Evolutionary conservation across 495 filamentous ascomycete genomes (phyloP), one percentile per base, ranked within the genome.

Genomic region (Platismatia glauca): DNA sequence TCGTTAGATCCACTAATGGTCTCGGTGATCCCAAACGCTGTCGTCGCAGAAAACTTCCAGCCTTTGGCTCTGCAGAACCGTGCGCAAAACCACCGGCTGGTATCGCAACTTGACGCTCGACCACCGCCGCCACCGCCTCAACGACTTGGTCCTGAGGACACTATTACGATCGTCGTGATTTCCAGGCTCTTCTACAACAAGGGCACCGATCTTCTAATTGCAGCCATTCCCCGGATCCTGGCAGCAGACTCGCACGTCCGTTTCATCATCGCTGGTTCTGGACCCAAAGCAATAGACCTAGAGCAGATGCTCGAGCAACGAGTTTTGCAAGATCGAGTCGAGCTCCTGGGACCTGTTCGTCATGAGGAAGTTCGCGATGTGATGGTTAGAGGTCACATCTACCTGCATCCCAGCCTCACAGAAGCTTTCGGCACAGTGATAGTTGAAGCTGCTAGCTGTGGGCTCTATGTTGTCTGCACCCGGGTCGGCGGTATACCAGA

Each of bases 181-280:
- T 97, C 92, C 7, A 90, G 94, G 27, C 87, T 98, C 16, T 98
- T 97, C 73, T 97, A 97, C 77, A 98, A 98, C 75, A 98, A 98
- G 72, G 94, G 94, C 53, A 97, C 91, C 8, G 95, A 97, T 73
- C 83, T 98, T 0, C 81, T 98, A 0, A 95, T 96, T 35, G 93
- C 94, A 29, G 89, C 91, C 9, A 94, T 98, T 48, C 94, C 94
- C 3, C 88, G 91, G 57, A 96, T 98, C 38, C 82, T 96, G 29
- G 85, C 89, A 33, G 82, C 83, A 29, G 89, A 98, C 71, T 89
- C 90, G 0, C 90, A 97, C 71, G 93, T 95, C 4, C 91, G 91
- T 55, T 98, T 98, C 74, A 91, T 98, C 70, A 96, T 98, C 68
- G 94, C 89, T 37, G 94, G 94, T 8, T 92, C 89, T 7, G 94